Evolutionary conservation across 1,284 basidiomycete species (phyloP).

Genomic region (Pseudozyma sp.): DNA sequence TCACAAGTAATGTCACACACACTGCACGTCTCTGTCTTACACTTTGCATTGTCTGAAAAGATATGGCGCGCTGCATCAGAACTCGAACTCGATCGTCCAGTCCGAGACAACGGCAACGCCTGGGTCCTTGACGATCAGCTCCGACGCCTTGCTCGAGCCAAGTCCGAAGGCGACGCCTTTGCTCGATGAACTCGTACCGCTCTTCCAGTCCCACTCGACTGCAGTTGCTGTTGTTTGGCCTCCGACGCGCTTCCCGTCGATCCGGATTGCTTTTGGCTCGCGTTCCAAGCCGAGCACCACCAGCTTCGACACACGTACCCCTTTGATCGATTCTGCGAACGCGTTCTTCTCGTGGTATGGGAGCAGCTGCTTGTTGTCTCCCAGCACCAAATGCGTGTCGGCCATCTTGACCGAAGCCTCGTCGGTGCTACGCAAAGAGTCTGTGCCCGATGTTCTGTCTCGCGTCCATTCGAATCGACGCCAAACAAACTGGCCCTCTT

Average conservation of each 20-base stretch:
- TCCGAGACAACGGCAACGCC: constrained; percentile 50
- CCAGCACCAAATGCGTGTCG: constrained; percentile 23
- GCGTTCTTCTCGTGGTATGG: constrained; percentile 39
- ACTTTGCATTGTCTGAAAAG: not conserved
- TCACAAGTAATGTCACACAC: too few species aligned
- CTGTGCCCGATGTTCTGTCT: constrained; percentile 14
- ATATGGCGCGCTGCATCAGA: constrained; percentile 2
- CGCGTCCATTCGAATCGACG: constrained; percentile 54
- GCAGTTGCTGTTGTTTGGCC: constrained; percentile 1
- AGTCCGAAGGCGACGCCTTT: constrained; percentile 19
- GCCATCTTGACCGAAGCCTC: constrained; percentile 31
- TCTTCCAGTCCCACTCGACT: constrained; percentile 54
- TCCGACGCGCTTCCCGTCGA: constrained; percentile 30
- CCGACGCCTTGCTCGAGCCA: constrained; percentile 38
- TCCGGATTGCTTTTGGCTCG: constrained; percentile 37
- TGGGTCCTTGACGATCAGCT: constrained; percentile 63
- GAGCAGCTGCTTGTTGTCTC: constrained; percentile 43
- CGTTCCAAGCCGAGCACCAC: constrained; percentile 62
- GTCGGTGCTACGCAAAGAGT: constrained; percentile 40
- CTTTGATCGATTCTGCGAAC: constrained; percentile 52
- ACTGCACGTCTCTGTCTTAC: too few species aligned
- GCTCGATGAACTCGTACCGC: constrained; percentile 35
- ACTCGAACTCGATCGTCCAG: constrained; percentile 57
- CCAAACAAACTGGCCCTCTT: constrained; percentile 81
- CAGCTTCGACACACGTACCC: constrained; percentile 63